Conservation (phyloP, 2,329 filamentous ascomycete species). For the Penicillium sp. region DNA sequence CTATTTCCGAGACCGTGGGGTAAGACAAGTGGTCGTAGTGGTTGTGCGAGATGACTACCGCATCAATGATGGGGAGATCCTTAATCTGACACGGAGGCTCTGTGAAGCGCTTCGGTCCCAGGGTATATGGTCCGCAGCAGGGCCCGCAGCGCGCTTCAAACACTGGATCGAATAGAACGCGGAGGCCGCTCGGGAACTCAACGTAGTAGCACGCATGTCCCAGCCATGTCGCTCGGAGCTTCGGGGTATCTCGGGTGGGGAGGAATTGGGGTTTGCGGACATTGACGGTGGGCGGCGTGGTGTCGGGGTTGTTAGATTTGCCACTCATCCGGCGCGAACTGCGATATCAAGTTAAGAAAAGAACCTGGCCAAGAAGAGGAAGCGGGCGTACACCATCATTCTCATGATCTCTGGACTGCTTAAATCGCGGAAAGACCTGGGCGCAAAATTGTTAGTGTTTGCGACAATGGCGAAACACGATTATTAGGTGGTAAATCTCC, state of each 20-base stretch:
- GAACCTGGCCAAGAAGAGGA: not conserved
- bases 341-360: not conserved
- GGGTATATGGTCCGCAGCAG: conserved; percentile 74
- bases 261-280: conserved; percentile 70
- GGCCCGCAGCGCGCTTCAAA: conserved; percentile 87
- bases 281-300: conserved; percentile 65
- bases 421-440: conserved; percentile 24
- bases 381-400: conserved; percentile 22
- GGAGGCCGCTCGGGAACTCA: conserved; percentile 82
- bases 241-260: conserved; percentile 56
- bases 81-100: conserved; percentile 72
- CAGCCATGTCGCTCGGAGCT: conserved; percentile 86
- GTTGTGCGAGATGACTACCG: conserved; percentile 77
- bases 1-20: conserved; percentile 70
- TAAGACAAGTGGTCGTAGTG: conserved; percentile 93
- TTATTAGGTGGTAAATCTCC: not conserved
- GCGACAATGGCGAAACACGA: not conserved
- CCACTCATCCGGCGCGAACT: conserved; percentile 50
- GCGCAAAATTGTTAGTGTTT: conserved; percentile 10
- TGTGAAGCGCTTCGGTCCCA: conserved; percentile 78
- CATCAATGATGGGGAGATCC: conserved; percentile 67
- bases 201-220: conserved; percentile 93
- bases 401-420: conserved; percentile 11
- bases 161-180: conserved; percentile 91
- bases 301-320: conserved; percentile 59